A percentile compares a stretch with the other conserved stretches of the same genome.
Evolutionary conservation across 768 basidiomycete species (phyloP).

Genomic region (Mycena indigotica): DNA sequence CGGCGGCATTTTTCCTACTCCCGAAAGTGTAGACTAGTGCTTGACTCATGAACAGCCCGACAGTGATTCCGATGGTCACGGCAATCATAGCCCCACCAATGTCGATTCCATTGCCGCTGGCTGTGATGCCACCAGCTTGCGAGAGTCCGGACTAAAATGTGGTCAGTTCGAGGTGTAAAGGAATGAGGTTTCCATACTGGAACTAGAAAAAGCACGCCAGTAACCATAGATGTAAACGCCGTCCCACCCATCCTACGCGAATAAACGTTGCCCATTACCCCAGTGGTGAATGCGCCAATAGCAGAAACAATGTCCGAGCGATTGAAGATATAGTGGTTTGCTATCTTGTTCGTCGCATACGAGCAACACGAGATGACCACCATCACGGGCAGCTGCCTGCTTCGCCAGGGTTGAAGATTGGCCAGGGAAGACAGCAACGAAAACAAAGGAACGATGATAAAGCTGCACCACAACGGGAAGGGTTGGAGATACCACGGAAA

Average conservation of each 20-base stretch:
- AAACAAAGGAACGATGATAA: slow-evolving; percentile 77
- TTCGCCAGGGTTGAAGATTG: slow-evolving; percentile 76
- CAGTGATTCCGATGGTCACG: slow-evolving; percentile 90
- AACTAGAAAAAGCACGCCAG: slow-evolving; percentile 84
- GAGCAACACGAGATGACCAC: slow-evolving; percentile 80
- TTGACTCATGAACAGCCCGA: slow-evolving; percentile 87
- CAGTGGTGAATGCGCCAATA: slow-evolving; percentile 83
- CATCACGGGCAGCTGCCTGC: slow-evolving; percentile 78
- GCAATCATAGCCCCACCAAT: slow-evolving; percentile 87
- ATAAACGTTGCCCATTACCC: slow-evolving; percentile 77
- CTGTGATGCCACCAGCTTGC: slow-evolving; percentile 82
- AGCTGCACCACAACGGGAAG: slow-evolving; percentile 77
- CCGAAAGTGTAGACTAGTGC: slow-evolving; percentile 88
- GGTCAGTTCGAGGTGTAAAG: slow-evolving; percentile 7
- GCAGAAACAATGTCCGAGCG: slow-evolving; percentile 83
- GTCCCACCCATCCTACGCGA: slow-evolving; percentile 83
- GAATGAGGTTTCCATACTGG: slow-evolving; percentile 49
- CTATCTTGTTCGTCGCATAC: slow-evolving; percentile 78
- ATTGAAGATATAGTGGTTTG: slow-evolving; percentile 83
- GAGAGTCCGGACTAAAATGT: slow-evolving; percentile 72
- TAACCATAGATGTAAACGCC: slow-evolving; percentile 89
- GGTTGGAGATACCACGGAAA: slow-evolving; percentile 81
- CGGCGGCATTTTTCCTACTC: slow-evolving; percentile 77
- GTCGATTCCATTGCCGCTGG: slow-evolving; percentile 79
- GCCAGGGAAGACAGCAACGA: slow-evolving; percentile 70